Evolutionary conservation across 768 basidiomycete species (phyloP).

Genomic region (Chiua virens): DNA sequence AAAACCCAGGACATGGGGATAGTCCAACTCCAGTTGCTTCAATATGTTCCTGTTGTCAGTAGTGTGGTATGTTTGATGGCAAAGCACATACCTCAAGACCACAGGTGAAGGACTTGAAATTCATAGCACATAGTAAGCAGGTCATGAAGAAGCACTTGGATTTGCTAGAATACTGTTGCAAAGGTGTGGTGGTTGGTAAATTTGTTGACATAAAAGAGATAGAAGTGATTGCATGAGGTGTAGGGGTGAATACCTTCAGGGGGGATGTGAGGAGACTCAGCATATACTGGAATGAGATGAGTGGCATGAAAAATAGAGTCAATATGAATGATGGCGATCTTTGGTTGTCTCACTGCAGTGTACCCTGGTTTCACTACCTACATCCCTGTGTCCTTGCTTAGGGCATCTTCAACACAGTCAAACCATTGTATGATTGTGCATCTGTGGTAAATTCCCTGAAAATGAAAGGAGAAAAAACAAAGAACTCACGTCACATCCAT

Average conservation of each 20-base stretch:
- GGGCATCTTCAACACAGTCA: constrained; percentile 7
- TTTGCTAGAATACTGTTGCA: constrained; percentile 20
- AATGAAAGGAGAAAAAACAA: constrained; percentile 24
- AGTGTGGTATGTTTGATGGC: too few relatives aligned
- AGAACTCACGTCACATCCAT: neutral
- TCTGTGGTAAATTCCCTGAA: neutral
- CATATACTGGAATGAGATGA: constrained; percentile 30
- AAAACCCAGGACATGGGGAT: too few relatives aligned
- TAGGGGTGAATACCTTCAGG: constrained; percentile 12
- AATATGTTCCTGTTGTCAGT: too few relatives aligned
- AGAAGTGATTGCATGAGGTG: constrained; percentile 19
- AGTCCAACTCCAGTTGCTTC: too few relatives aligned
- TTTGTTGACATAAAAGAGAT: constrained; percentile 10
- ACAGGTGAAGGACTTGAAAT: too few relatives aligned
- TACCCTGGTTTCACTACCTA: constrained; percentile 23
- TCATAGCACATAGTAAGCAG: too few relatives aligned
- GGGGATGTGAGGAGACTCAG: constrained; percentile 1
- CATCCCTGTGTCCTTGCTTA: constrained; percentile 26
- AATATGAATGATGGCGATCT: constrained; percentile 22
- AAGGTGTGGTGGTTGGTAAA: constrained; percentile 25
- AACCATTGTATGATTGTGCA: constrained; percentile 28
- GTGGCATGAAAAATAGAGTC: constrained; percentile 30
- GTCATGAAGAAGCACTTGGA: too few relatives aligned
- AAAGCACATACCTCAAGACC: too few relatives aligned
- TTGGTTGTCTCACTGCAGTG: neutral